A percentile compares a stretch with the other conserved stretches of the same genome.
These are phyloP conservation scores for Backusella luteola DNA, from an alignment of 192 early-diverging fungal genomes.

Conservation along the genomic window DNA sequence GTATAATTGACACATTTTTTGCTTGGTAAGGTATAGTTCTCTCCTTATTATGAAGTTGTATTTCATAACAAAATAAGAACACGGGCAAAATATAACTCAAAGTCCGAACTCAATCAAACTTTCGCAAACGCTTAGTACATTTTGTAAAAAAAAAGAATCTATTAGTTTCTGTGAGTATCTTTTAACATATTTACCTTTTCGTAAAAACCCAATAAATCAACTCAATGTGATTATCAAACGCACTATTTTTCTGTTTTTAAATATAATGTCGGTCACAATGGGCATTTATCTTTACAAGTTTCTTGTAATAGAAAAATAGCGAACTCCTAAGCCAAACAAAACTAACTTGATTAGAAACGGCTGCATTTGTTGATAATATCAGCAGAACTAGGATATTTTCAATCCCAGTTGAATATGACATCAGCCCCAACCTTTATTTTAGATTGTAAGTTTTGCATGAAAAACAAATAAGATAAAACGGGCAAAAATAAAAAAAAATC, in stretches of 20 bases:
- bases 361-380: background rate
- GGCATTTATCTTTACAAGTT: background rate
- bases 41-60: no score
- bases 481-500: background rate
- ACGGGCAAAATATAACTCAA: background rate
- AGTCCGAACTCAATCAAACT: background rate
- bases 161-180: background rate
- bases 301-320: background rate
- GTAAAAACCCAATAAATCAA: background rate
- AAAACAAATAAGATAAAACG: background rate
- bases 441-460: background rate
- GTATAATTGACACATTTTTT: background rate
- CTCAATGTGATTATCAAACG: background rate
- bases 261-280: background rate
- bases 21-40: background rate
- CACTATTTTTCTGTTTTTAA: background rate
- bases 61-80: background rate
- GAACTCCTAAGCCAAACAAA: background rate
- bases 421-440: background rate
- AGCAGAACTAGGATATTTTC: background rate
- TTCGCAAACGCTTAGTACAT: background rate
- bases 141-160: background rate
- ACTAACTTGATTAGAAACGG: background rate
- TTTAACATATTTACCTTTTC: background rate
- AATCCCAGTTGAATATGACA: background rate